These are phyloP conservation scores for Kluyveromyces siamensis DNA, from an alignment of 805 yeast species.

Conservation along the genomic window DNA sequence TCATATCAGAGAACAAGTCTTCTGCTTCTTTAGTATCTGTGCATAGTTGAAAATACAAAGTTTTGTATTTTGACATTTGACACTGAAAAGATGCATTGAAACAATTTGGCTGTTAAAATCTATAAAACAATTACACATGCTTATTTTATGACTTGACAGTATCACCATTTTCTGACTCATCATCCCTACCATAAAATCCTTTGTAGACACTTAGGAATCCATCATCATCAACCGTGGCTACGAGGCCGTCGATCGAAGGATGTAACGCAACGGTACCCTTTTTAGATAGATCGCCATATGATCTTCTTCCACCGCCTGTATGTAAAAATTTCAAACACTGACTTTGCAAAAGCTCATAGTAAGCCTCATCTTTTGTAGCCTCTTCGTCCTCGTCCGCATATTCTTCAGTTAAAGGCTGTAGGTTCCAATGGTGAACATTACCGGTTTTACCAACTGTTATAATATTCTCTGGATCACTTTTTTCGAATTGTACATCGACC, in stretches of 20 bases:
- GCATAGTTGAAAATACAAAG: too few relatives aligned
- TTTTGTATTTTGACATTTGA: background rate
- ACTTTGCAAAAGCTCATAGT: conserved; percentile 19
- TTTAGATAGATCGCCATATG: conserved; percentile 11
- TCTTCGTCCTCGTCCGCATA: conserved; percentile 36
- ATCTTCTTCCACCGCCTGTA: conserved; percentile 25
- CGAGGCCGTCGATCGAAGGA: conserved; percentile 20
- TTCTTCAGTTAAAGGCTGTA: conserved; percentile 33
- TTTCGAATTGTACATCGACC: conserved; percentile 24
- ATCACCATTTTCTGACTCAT: conserved; percentile 9
- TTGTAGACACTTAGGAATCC: conserved; percentile 22
- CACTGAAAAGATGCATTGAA: background rate
- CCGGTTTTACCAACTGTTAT: conserved; percentile 27
- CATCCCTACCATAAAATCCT: conserved; percentile 19
- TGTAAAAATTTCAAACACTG: conserved; percentile 24
- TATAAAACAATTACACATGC: too few relatives aligned
- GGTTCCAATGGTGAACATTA: conserved; percentile 28
- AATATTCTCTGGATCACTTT: conserved; percentile 23
- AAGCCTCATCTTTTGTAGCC: conserved; percentile 39
- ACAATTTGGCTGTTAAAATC: background rate
- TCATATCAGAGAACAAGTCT: too few relatives aligned
- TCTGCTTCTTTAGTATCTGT: too few relatives aligned
- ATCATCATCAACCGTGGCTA: conserved; percentile 22
- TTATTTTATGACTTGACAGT: conserved; percentile 6
- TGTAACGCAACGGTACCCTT: conserved; percentile 22